A percentile compares a stretch with the other conserved stretches of the same genome.
phyloP scores from a whole-genome alignment of 306 rosid species.

The Corylus avellana region DNA sequence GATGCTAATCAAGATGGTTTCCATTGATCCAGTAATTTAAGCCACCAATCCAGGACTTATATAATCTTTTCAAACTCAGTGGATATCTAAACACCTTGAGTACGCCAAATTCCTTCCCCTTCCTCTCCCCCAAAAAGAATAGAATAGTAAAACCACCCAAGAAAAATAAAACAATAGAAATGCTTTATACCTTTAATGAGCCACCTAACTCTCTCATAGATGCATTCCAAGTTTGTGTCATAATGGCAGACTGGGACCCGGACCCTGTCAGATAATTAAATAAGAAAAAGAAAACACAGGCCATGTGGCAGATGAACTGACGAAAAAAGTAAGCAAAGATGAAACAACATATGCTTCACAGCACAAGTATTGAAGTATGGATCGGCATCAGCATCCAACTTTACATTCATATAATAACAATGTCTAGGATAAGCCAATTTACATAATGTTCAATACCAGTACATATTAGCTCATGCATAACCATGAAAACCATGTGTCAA shows the following conservation, averaged over 20 bases:
- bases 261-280: constrained; percentile 36
- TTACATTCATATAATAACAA: background rate
- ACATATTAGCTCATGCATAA: constrained; percentile 7
- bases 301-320: constrained; percentile 12
- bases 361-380: constrained; percentile 9
- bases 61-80: background rate
- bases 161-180: background rate
- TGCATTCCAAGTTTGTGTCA: constrained; percentile 39
- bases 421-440: constrained; percentile 14
- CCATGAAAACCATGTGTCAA: background rate
- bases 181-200: constrained; percentile 61
- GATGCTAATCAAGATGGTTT: background rate
- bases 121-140: constrained; percentile 16
- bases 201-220: constrained; percentile 47
- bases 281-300: constrained; percentile 8
- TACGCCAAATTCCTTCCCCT: background rate
- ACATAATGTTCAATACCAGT: background rate
- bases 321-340: constrained; percentile 18
- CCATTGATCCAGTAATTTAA: background rate
- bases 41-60: background rate
- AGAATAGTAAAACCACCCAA: constrained; percentile 18
- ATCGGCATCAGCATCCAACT: constrained; percentile 7
- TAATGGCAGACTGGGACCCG: constrained; percentile 34
- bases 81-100: background rate
- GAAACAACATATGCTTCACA: constrained; percentile 5